Evolutionary conservation across 179 eudicot species (phyloP).

Genomic region (Beta macrorhiza): DNA sequence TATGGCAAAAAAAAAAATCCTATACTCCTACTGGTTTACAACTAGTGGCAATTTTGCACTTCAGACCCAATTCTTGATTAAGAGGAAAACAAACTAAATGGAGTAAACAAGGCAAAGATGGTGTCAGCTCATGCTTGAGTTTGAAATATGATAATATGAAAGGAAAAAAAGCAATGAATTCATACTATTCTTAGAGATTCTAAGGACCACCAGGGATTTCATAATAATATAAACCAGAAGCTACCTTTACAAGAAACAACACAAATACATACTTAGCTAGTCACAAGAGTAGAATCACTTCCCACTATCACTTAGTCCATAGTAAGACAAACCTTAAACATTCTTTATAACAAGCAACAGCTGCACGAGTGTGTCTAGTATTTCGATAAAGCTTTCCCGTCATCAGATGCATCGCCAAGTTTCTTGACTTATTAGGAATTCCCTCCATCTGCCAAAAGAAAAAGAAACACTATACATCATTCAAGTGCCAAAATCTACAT

Average conservation of each 20-base stretch:
- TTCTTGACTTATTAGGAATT: slow-evolving; percentile 75
- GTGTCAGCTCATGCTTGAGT: too few relatives aligned
- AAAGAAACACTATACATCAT: background rate
- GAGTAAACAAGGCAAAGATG: too few relatives aligned
- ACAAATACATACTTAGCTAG: background rate
- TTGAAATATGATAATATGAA: too few relatives aligned
- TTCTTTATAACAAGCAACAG: slow-evolving; percentile 81
- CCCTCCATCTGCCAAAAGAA: slow-evolving; percentile 72
- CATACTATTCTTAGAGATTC: too few relatives aligned
- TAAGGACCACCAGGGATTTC: background rate
- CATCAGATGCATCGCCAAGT: slow-evolving; percentile 77
- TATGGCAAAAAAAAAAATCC: background rate
- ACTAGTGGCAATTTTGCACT: background rate
- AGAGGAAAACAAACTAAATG: too few relatives aligned
- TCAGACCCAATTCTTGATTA: too few relatives aligned
- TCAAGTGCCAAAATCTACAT: background rate
- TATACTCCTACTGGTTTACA: background rate
- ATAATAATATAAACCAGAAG: background rate
- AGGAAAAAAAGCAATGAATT: too few relatives aligned
- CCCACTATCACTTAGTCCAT: background rate
- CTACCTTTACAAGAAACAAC: background rate
- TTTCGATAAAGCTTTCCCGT: slow-evolving; percentile 87
- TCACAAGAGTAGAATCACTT: background rate
- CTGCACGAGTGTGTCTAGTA: slow-evolving; percentile 77
- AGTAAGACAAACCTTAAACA: slow-evolving; percentile 70